Percentiles rank a stretch among this genome's conserved stretches.
These are phyloP conservation scores for Silene conica DNA, from an alignment of 148 eudicot species.

Conservation along the genomic window DNA sequence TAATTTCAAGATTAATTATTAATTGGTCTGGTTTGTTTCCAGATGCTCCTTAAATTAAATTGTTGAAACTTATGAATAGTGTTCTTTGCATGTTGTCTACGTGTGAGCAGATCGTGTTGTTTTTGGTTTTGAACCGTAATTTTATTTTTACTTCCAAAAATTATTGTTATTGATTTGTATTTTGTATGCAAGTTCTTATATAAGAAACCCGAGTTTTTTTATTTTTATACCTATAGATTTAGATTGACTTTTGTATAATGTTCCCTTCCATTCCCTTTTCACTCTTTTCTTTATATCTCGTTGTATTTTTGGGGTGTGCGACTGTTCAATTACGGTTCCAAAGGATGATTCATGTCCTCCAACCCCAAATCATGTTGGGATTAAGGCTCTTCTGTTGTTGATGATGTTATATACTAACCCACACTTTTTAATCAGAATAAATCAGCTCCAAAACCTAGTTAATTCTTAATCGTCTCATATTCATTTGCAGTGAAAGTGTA, in stretches of 20 bases:
- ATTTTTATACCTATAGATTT: too few species aligned
- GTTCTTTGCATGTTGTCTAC: not conserved
- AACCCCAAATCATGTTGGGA: too few species aligned
- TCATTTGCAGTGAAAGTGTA: not conserved
- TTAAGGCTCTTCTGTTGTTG: too few species aligned
- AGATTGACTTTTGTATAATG: too few species aligned
- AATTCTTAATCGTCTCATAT: not conserved
- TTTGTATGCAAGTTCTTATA: too few species aligned
- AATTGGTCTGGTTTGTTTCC: not conserved
- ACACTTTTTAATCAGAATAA: not conserved
- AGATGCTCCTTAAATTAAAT: not conserved
- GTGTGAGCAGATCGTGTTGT: not conserved
- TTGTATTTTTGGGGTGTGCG: too few species aligned
- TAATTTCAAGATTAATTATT: not conserved
- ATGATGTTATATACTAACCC: not conserved
- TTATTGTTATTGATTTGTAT: too few species aligned
- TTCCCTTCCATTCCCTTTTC: not conserved
- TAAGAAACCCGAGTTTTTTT: too few species aligned
- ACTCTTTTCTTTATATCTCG: not conserved
- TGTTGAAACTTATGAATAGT: not conserved
- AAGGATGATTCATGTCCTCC: too few species aligned
- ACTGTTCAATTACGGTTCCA: too few species aligned
- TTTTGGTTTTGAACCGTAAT: not conserved
- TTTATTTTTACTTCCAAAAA: not conserved
- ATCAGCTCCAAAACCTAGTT: not conserved